Evolutionary conservation across 495 filamentous ascomycete genomes (phyloP).

Genomic region (Cercophora samala): DNA sequence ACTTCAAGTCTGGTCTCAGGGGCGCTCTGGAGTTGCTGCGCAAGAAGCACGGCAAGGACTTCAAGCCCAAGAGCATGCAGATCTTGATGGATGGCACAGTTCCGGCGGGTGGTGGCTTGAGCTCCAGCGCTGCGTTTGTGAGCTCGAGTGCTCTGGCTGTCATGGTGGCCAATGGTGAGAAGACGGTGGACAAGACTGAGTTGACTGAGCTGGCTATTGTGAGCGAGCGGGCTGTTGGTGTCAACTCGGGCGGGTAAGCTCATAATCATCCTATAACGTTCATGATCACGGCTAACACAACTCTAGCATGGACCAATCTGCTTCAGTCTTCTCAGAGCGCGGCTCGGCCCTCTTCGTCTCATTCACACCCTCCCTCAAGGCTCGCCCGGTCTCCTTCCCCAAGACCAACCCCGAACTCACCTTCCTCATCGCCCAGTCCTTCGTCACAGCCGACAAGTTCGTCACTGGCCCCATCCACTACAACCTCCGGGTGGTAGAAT

Average conservation of each 20-base stretch:
- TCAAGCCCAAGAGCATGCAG: constrained; percentile 74
- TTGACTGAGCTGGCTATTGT: constrained; percentile 88
- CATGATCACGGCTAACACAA: not conserved
- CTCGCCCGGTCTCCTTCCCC: constrained; percentile 78
- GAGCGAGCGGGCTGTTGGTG: constrained; percentile 88
- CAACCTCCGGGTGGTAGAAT: constrained; percentile 95
- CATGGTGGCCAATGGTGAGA: constrained; percentile 79
- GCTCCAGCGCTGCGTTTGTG: constrained; percentile 91
- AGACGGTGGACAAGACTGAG: constrained; percentile 78
- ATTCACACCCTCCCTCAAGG: constrained; percentile 77
- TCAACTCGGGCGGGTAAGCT: constrained; percentile 87
- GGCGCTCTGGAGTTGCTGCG: constrained; percentile 77
- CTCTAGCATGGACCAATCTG: constrained; percentile 89
- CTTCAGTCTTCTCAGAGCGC: constrained; percentile 83
- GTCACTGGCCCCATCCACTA: constrained; percentile 90
- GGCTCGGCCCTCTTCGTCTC: constrained; percentile 87
- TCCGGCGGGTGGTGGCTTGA: constrained; percentile 85
- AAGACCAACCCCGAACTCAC: constrained; percentile 74
- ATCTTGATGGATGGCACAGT: constrained; percentile 89
- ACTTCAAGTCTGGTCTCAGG: constrained; percentile 88
- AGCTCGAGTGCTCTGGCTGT: constrained; percentile 86
- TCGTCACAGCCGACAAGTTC: constrained; percentile 90
- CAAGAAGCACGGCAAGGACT: constrained; percentile 57
- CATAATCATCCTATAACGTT: not conserved
- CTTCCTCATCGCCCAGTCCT: constrained; percentile 92